A percentile compares a stretch with the other conserved stretches of the same genome.
Conservation (phyloP, 257 asterid species). For the Eustoma russellianum region DNA sequence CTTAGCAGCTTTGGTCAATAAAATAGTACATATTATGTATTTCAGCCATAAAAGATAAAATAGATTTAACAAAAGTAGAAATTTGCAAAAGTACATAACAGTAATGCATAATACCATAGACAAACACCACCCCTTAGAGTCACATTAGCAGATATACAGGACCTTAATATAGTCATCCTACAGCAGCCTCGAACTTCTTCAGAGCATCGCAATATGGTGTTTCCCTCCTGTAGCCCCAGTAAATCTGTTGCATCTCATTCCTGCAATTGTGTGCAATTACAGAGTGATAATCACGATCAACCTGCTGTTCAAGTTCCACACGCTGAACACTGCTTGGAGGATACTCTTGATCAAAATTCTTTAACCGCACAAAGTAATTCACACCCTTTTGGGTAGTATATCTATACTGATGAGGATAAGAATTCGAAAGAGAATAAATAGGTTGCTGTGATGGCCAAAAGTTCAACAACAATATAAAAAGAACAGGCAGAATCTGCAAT, state of each 20-base stretch:
- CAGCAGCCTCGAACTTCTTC: constrained; percentile 56
- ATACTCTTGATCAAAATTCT: constrained; percentile 67
- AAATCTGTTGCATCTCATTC: constrained; percentile 60
- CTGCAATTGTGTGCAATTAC: constrained; percentile 63
- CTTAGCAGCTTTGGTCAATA: no score
- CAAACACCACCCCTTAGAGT: not conserved
- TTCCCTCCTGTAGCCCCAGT: constrained; percentile 73
- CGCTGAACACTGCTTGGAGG: constrained; percentile 52
- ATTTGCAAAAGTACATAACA: not conserved
- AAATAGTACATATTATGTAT: no score
- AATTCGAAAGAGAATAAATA: constrained; percentile 44
- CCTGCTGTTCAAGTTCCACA: constrained; percentile 42
- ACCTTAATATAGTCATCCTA: constrained; percentile 32
- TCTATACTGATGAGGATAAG: constrained; percentile 41
- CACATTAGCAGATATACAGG: not conserved
- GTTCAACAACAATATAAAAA: constrained; percentile 62
- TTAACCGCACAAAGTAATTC: constrained; percentile 59
- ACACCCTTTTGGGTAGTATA: constrained; percentile 68
- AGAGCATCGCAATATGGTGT: constrained; percentile 84
- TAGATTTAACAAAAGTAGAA: not conserved
- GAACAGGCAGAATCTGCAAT: constrained; percentile 68
- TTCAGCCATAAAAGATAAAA: no score
- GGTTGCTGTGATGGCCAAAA: constrained; percentile 89
- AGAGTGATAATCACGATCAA: constrained; percentile 62
- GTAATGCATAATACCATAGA: not conserved